Conservation (phyloP, 148 eudicot genomes). For the Rhododendron simsii region DNA sequence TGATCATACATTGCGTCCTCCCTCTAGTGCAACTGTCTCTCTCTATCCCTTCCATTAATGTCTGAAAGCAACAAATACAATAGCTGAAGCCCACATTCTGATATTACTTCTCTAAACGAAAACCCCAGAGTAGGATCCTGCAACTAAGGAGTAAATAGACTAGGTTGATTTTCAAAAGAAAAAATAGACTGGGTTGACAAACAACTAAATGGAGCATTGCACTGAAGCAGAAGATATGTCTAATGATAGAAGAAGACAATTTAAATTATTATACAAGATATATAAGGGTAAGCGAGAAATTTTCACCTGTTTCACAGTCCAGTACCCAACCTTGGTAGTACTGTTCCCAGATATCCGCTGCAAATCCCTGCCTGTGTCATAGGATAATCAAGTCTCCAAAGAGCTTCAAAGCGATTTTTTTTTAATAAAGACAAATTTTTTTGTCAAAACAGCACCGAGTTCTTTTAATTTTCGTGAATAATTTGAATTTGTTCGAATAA, state of each 20-base stretch:
- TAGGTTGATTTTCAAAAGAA: not conserved
- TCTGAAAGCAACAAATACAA: not conserved
- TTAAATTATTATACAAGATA: not conserved
- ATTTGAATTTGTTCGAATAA: too few relatives aligned
- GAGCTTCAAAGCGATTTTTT: not conserved
- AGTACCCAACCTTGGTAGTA: slow-evolving; percentile 67
- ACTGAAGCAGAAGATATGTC: not conserved
- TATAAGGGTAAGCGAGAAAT: slow-evolving; percentile 9
- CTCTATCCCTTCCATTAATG: not conserved
- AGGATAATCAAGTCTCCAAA: slow-evolving; percentile 49
- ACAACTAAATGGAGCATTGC: not conserved
- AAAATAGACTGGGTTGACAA: not conserved
- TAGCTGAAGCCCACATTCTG: not conserved
- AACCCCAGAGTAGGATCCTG: not conserved
- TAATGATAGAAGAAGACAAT: not conserved
- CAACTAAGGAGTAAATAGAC: not conserved
- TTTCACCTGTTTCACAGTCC: slow-evolving; percentile 68
- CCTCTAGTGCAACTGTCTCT: not conserved
- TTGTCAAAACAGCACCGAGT: not conserved
- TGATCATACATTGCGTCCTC: not conserved
- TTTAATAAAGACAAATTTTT: not conserved
- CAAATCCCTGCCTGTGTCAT: slow-evolving; percentile 87
- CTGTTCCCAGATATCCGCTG: slow-evolving; percentile 80
- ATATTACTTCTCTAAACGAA: not conserved
- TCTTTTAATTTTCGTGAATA: too few relatives aligned